phyloP scores from a whole-genome alignment of 495 filamentous ascomycete genomes.

The Achaetomiella virescens region DNA sequence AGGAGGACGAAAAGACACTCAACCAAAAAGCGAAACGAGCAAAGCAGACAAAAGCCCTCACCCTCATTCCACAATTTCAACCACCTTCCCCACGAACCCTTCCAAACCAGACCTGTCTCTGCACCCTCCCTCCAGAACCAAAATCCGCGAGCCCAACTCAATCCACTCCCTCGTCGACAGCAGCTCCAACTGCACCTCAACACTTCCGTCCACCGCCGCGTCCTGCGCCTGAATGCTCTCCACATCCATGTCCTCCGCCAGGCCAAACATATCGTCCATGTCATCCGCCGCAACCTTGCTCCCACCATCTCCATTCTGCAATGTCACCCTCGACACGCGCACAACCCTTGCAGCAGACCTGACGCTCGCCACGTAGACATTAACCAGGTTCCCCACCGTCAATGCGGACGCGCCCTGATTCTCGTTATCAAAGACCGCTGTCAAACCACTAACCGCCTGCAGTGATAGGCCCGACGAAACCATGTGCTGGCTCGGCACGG shows the following conservation, averaged over 20 bases:
- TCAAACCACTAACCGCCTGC: conserved; percentile 53
- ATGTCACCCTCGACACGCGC: conserved; percentile 26
- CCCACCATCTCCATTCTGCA: neutral
- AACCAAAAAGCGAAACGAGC: neutral
- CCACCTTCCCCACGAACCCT: conserved; percentile 57
- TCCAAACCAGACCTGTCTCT: conserved; percentile 59
- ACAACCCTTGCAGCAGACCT: conserved; percentile 68
- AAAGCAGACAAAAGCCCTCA: neutral
- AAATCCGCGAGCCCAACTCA: conserved; percentile 68
- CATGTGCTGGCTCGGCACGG: conserved; percentile 49
- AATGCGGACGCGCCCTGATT: conserved; percentile 35
- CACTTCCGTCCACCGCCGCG: conserved; percentile 32
- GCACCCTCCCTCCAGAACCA: conserved; percentile 57
- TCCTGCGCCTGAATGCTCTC: conserved; percentile 29
- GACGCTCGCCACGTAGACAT: conserved; percentile 82
- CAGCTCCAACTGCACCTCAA: conserved; percentile 70
- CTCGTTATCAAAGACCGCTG: conserved; percentile 41
- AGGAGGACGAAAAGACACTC: neutral
- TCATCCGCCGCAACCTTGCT: conserved; percentile 32
- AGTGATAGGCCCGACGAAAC: conserved; percentile 39
- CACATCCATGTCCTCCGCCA: conserved; percentile 50
- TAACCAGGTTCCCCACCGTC: conserved; percentile 53
- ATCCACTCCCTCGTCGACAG: conserved; percentile 76
- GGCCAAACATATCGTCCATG: conserved; percentile 57
- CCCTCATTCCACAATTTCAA: conserved; percentile 47